phyloP scores from a whole-genome alignment of 2,329 filamentous ascomycete genomes.

The Huntiella omanensis region DNA sequence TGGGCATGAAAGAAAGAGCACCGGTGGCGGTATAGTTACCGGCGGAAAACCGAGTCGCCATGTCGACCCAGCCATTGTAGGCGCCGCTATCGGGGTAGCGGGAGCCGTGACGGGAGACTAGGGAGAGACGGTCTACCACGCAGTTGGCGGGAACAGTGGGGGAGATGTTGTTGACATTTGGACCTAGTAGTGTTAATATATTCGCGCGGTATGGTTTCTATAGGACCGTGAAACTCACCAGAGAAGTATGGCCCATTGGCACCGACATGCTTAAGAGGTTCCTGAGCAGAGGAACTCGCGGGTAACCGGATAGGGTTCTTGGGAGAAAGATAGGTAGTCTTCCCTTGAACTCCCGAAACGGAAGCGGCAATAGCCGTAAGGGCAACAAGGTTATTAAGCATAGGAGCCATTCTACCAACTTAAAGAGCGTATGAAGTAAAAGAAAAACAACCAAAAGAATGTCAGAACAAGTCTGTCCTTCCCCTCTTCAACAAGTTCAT shows the following conservation, averaged over 20 bases:
- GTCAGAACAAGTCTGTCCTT: too few species aligned
- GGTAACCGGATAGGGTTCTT: constrained; percentile 6
- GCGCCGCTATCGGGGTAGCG: constrained; percentile 43
- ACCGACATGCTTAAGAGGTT: constrained; percentile 28
- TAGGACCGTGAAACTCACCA: constrained; percentile 18
- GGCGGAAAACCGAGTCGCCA: constrained; percentile 30
- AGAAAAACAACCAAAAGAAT: too few species aligned
- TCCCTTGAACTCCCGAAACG: constrained; percentile 1
- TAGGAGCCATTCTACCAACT: constrained; percentile 1
- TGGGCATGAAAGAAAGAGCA: constrained; percentile 34
- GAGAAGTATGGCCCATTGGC: constrained; percentile 35
- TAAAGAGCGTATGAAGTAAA: too few species aligned
- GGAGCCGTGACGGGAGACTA: constrained; percentile 41
- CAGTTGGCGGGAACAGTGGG: constrained; percentile 35
- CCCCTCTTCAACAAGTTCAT: too few species aligned
- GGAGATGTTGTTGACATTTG: constrained; percentile 36
- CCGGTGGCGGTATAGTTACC: constrained; percentile 34
- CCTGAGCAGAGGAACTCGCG: constrained; percentile 8
- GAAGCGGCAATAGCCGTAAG: constrained; percentile 3
- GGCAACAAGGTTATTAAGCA: constrained; percentile 5
- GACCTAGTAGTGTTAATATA: constrained; percentile 21
- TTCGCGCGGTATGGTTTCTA: background rate
- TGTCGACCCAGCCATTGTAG: constrained; percentile 35
- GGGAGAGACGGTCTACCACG: constrained; percentile 39
- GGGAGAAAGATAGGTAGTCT: constrained; percentile 5